Evolutionary conservation across 192 early-diverging fungal species (phyloP).

Genomic region (Coemansia guatemalensis): DNA sequence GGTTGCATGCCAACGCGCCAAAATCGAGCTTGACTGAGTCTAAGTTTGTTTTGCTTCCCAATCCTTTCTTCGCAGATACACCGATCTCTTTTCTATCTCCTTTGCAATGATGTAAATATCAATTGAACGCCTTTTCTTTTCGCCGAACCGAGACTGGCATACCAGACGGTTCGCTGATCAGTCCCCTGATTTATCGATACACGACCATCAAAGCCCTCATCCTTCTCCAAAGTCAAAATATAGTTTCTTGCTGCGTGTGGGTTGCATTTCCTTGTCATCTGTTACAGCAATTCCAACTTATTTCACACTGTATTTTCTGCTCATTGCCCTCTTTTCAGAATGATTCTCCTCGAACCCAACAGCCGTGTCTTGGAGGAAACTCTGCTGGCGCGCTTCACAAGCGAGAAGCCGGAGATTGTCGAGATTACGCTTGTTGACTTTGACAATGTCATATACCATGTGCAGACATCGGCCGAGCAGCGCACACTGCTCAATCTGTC

Average conservation of each 20-base stretch:
- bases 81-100: background rate
- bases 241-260: background rate
- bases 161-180: too few species aligned
- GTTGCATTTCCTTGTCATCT: background rate
- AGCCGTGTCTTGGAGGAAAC: conserved; percentile 64
- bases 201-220: background rate
- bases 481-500: conserved; percentile 65
- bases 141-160: too few species aligned
- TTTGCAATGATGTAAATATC: background rate
- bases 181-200: too few species aligned
- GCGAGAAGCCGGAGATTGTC: conserved; percentile 67
- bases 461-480: conserved; percentile 63
- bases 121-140: background rate
- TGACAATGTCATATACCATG: conserved; percentile 90
- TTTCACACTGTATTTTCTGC: conserved; percentile 4
- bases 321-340: conserved; percentile 7
- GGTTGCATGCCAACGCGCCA: conserved; percentile 39
- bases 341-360: conserved; percentile 58
- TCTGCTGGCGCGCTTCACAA: conserved; percentile 59
- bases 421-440: conserved; percentile 92
- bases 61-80: background rate
- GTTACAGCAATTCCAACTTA: background rate
- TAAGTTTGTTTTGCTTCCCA: conserved; percentile 2
- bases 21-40: conserved; percentile 33
- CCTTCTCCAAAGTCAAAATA: background rate